Evolutionary conservation across 2,329 filamentous ascomycete genomes (phyloP), one percentile per base, ranked within the genome.

Genomic region (Pestalotiopsis sp.): DNA sequence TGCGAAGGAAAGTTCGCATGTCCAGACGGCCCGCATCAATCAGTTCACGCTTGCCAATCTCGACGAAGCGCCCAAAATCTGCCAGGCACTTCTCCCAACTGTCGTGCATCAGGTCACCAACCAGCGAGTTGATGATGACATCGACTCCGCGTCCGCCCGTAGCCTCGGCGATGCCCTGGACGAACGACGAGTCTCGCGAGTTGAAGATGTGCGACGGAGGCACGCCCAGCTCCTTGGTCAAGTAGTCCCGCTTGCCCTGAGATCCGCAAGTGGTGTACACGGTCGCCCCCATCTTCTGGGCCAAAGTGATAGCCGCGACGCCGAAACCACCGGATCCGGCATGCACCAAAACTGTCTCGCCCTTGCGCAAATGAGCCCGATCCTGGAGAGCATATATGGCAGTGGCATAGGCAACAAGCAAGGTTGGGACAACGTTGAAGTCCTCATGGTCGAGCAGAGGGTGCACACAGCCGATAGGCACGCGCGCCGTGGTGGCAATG

Each of bases 31-130:
- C 80, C 25, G 81, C 78, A 0, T 79, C 79, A 1, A 79, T 71
- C 1, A 85, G 75, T 61, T 85, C 82, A 5, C 79, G 74, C 70
- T 82, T 82, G 6, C 82, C 83, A n/a, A 86, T 80, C 66, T 86
- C 84, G 0, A 86, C 68, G 75, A 87, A 81, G 3, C 73, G 78
- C 0, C 83, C 84, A 61, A 81, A 83, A 4, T 77, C 72, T 1
- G 84, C 83, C 3, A 87, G 75, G 61, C 82, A 85, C 0, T 78
- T 31, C 27, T 31, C 69, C 82, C 81, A 86, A n/a, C 80, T 78
- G 1, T 79, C 76, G 11, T 80, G 80, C 0, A 85, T 74, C 0
- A 79, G 71, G 11, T 84, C 81, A 1, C 81, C 81, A 0, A 81
- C 76, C 0, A 83, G 72, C 0, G 80, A 79, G 73, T 83, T 83